Base-by-base conservation (phyloP, 805 yeast genomes). In the Metschnikowia aberdeeniae region DNA sequence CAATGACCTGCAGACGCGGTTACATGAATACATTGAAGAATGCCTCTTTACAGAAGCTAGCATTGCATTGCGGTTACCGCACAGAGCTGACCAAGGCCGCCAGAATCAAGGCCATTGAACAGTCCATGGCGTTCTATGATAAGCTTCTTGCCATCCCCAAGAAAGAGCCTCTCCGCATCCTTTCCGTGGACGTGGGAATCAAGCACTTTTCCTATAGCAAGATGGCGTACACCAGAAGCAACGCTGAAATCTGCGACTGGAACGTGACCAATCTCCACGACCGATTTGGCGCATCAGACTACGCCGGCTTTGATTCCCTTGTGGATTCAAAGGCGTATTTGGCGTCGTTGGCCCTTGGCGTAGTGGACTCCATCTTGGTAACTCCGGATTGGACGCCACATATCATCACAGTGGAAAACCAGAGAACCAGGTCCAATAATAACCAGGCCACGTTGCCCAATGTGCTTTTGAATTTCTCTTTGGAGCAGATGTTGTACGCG, bases 131-230 rank as follows among this genome's bases (percentile, higher is more conserved):
- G 6, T 44, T 47, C 12, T 36, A 13, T 51, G 54, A 33, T 35
- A 51, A 24, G 19, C 40, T 44, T 36, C 47, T 35, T 34, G 45
- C 43, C 11, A 30, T 31, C 22, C 47, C 54, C 41, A 19, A 36
- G 7, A 12, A 29, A 4, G 30, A 32, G 19, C 56, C 43, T 12
- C 42, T 49, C 33, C 47, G 44, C 26, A 34, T 61, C 9, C 43
- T 68, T 3, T 58, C 72, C 20, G 57, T 71, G 7, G 76, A 71
- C 47, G 61, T 71, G 10, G 76, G 76, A 6, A 49, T 70, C 44
- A 69, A 68, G 54, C 70, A 71, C 56, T 68, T 71, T 47, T 61
- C 73, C 7, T 68, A 62, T 36, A 69, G 75, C 52, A 56, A 61
- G n/a, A 44, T 34, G 22, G 48, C 46, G 13, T 51, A 46, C 46